Base-by-base conservation (phyloP, 176 grass and related monocot genomes). In the Oryza punctata region DNA sequence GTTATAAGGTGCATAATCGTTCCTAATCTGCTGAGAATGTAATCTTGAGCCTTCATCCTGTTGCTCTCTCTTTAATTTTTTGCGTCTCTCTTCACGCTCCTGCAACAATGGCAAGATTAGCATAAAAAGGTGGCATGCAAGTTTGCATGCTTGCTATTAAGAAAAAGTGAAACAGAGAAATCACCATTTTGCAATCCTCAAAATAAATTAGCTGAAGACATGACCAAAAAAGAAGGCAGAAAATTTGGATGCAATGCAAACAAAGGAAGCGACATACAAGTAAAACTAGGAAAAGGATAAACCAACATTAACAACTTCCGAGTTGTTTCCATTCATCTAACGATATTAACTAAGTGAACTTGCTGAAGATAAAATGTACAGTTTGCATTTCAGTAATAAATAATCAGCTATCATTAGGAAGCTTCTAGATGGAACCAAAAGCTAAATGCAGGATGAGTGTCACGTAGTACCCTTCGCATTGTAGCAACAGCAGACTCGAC, bases 71-170 rank as follows among this genome's bases (percentile, higher is more conserved):
- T 89, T 95, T 65, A 96, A 82, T 46, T 38, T 94, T 61, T 37
- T 87, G 21, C 84, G 86, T 67, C 97, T 92, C 85, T 99, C 97
- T 84, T 99, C 97, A 67, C 93, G 93, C 45, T 99, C 93, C 96
- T 98, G 50, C 59, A 41, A 83, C 32, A 71, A 70, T 37, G 66
- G 28, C 77, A 84, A 64, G 30, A 79, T 25, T 60, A 64, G 25
- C 28, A 86, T 46, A 46, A 82, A 84, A 67, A 40, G 13, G 47
- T 12, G 14, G 12, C 23, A 45, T 44, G 7, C 45, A 78, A 61
- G 40, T 54, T 84, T 67, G 7, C 12, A 76, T 44, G 12, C 44
- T 78, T 27, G 8, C 4, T 43, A 21, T 63, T 21, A 70, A 77
- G 59, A 72, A 16, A 16, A 47, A 73, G 14, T 54, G 9, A 32